Evolutionary conservation across 352 stramenopile species (phyloP).

Genomic region (Albugo laibachii): DNA sequence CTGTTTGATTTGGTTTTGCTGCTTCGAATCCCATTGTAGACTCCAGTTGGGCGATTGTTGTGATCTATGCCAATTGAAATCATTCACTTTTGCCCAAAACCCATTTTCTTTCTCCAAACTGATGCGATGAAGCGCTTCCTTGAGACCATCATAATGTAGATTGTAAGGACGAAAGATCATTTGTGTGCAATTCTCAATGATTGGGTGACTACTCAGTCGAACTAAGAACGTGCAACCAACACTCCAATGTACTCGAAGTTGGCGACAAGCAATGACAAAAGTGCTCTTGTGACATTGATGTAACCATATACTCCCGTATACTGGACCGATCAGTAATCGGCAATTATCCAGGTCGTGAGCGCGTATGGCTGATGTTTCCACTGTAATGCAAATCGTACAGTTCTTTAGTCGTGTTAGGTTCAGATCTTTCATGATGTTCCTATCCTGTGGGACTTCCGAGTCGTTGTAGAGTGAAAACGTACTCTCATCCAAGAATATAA

Average conservation of each 20-base stretch:
- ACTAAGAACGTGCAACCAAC: conserved; percentile 51
- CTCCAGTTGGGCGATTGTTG: conserved; percentile 79
- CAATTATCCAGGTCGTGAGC: conserved; percentile 47
- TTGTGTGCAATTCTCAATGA: conserved; percentile 79
- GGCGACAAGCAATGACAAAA: conserved; percentile 66
- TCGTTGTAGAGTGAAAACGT: conserved; percentile 17
- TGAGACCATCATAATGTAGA: conserved; percentile 36
- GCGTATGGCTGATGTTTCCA: conserved; percentile 56
- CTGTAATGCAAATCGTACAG: conserved; percentile 42
- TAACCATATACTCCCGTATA: conserved; percentile 73
- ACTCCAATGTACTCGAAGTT: conserved; percentile 73
- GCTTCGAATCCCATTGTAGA: conserved; percentile 19
- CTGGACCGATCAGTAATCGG: conserved; percentile 46
- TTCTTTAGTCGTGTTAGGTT: conserved; percentile 50
- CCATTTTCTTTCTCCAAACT: conserved; percentile 29
- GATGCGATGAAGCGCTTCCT: conserved; percentile 32
- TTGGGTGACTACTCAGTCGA: conserved; percentile 66
- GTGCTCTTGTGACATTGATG: conserved; percentile 54
- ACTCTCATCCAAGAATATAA: conserved; percentile 43
- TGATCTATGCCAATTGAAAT: conserved; percentile 82
- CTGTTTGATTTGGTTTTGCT: conserved; percentile 11
- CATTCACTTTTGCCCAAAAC: conserved; percentile 78
- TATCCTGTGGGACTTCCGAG: conserved; percentile 1
- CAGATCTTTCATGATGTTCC: conserved; percentile 30
- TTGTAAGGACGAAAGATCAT: conserved; percentile 66